Evolutionary conservation across 176 grass and related monocot genomes (phyloP).

Genomic region (Rhipidocladum racemiflorum): DNA sequence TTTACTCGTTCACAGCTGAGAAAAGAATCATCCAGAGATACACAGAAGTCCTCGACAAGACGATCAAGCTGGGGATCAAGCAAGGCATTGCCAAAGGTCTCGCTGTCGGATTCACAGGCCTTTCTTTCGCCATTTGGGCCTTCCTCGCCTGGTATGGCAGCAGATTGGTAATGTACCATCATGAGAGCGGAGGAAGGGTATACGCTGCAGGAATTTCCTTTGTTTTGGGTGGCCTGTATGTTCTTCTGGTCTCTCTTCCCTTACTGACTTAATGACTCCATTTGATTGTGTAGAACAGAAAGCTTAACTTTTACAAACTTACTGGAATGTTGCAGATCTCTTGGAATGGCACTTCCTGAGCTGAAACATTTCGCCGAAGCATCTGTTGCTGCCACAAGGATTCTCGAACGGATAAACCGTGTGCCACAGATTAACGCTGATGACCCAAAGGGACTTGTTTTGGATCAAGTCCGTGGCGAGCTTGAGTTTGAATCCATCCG

Average conservation of each 20-base stretch:
- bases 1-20: constrained; percentile 97
- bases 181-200: constrained; percentile 79
- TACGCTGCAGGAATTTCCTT: constrained; percentile 97
- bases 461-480: constrained; percentile 59
- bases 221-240: constrained; percentile 92
- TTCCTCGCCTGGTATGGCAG: constrained; percentile 97
- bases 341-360: constrained; percentile 96
- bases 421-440: constrained; percentile 63
- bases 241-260: constrained; percentile 1
- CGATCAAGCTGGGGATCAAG: constrained; percentile 82
- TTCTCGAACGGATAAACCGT: constrained; percentile 73
- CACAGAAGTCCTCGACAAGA: constrained; percentile 62
- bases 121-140: constrained; percentile 87
- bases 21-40: constrained; percentile 67
- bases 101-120: constrained; percentile 75
- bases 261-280: neutral
- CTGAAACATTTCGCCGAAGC: constrained; percentile 93
- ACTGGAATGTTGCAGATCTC: constrained; percentile 58
- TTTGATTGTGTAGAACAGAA: constrained; percentile 18
- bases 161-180: constrained; percentile 76
- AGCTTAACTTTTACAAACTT: constrained; percentile 12
- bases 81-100: constrained; percentile 94
- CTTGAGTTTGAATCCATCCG: constrained; percentile 62
- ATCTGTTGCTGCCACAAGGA: constrained; percentile 77
- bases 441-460: constrained; percentile 50